Base-by-base conservation (phyloP, 164 flowering plant genomes). In the Tinospora cordifolia region DNA sequence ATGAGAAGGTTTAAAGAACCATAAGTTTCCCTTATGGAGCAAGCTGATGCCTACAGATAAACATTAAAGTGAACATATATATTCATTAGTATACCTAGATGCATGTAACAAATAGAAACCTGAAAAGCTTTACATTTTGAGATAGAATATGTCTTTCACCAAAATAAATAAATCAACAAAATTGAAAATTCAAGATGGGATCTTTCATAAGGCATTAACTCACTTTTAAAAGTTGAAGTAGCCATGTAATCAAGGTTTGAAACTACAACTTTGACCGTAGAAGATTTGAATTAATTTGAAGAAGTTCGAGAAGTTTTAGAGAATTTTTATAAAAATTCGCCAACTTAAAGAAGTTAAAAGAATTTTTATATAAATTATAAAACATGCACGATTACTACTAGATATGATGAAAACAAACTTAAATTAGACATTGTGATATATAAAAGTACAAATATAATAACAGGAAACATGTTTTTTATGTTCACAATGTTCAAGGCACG, bases 1-100 rank as follows among this genome's bases (percentile, higher is more conserved):
- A 94, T 79, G 30, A 94, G 92, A 79, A 94, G 96, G 78, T 89
- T 91, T 68, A 94, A 74, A 64, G 77, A 83, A 40, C 97, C 96
- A 76, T 86, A 86, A 81, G 70, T 84, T 75, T 89, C 87, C 71
- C 64, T 75, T 25, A 91, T 76, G 49, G 81, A 78, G 39, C 78
- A 73, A 12, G 95, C 95, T 36, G 92, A 71, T 63, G 76, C 95
- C 97, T 94, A 89, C 78, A 80, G 24, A 81, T 67, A 77, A 21
- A 58, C 25, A n/a, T 13, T 1, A 15, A 25, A 73, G 30, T 17
- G 9, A 49, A 40, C 4, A 15, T 40, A 64, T 14, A 25, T 24
- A 72, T 3, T 21, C 36, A 47, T 30, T 1, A 30, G 36, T 30
- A 30, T 30, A 30, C 36, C 36, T 4, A 30, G 36, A 30, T 30